Conservation (phyloP, 176 grass and related monocot species). For the Oryza glumipatula region DNA sequence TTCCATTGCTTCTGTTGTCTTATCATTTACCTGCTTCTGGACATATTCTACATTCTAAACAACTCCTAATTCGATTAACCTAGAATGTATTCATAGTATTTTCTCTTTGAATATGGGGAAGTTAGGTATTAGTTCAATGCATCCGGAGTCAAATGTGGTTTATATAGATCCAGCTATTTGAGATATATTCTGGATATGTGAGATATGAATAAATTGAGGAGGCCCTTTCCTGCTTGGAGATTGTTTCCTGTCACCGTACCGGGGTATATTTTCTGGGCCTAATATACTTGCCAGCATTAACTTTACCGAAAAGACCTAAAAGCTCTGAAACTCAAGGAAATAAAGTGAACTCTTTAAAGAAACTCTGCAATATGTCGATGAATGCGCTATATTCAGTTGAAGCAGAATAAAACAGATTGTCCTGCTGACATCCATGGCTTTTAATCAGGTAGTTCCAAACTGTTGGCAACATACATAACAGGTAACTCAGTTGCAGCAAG, state of each 20-base stretch:
- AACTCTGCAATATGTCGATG: neutral
- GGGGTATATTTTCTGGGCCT: neutral
- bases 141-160: neutral
- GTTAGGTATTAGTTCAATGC: neutral
- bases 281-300: neutral
- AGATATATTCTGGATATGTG: neutral
- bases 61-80: neutral
- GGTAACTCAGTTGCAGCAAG: neutral
- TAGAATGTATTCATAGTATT: neutral
- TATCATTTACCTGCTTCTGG: neutral
- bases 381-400: neutral
- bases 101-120: neutral
- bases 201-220: neutral
- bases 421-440: neutral
- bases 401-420: neutral
- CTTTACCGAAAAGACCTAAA: neutral
- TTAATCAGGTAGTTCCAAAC: neutral
- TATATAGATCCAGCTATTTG: neutral
- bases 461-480: neutral
- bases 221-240: neutral
- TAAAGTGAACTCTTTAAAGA: neutral
- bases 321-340: neutral
- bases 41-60: neutral
- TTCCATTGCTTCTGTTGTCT: constrained; percentile 1
- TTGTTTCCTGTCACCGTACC: neutral